These are phyloP conservation scores for Jatropha multifida DNA, from an alignment of 441 rosid species.

Conservation along the genomic window DNA sequence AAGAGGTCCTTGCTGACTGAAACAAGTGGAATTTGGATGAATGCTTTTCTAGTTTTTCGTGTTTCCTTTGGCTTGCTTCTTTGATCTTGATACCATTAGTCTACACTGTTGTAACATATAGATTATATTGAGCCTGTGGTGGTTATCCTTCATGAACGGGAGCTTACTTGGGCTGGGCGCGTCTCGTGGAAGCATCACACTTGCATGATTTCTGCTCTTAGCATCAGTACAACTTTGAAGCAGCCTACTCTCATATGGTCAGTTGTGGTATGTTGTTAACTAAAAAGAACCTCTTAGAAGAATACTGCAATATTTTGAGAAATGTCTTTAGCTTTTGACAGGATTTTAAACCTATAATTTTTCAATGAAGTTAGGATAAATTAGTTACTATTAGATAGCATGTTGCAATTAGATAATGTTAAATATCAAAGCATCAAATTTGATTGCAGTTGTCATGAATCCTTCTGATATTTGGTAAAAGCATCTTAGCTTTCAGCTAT, in stretches of 20 bases:
- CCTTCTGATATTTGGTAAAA: conserved; percentile 11
- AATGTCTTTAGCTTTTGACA: background rate
- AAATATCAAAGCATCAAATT: conserved; percentile 12
- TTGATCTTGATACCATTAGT: conserved; percentile 23
- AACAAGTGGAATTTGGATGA: background rate
- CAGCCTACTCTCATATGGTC: conserved; percentile 99
- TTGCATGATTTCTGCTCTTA: conserved; percentile 93
- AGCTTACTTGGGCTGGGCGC: conserved; percentile 98
- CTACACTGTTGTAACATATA: conserved; percentile 31
- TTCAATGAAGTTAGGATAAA: conserved; percentile 7
- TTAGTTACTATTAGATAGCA: background rate
- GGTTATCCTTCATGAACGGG: conserved; percentile 96
- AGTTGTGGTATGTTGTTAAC: conserved; percentile 47
- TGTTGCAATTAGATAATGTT: background rate
- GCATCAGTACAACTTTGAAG: conserved; percentile 91
- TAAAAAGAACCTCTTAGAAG: conserved; percentile 21
- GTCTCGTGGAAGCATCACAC: conserved; percentile 96
- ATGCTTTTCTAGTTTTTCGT: background rate
- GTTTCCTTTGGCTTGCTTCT: conserved; percentile 18
- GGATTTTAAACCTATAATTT: conserved; percentile 6
- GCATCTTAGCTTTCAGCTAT: conserved; percentile 8
- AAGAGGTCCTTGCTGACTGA: background rate
- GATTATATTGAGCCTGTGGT: conserved; percentile 99
- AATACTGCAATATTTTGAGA: background rate
- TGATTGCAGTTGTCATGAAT: background rate